Conservation (phyloP, 495 filamentous ascomycete genomes). For the Aspergillus incahuasiensis region DNA sequence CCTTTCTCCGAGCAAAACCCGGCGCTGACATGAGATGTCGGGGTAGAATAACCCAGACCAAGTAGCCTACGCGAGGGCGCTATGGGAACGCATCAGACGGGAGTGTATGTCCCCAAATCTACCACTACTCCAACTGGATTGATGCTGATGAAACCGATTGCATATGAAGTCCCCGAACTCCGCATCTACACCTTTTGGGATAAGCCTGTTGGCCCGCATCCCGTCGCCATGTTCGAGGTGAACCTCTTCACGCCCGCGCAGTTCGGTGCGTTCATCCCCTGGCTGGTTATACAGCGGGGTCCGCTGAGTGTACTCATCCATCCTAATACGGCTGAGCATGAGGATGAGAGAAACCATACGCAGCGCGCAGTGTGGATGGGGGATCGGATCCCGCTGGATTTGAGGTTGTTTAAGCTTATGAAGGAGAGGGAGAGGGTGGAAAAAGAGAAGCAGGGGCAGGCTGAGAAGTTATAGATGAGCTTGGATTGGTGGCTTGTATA, state of each 20-base stretch:
- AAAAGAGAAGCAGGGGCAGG: slow-evolving; percentile 5
- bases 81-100: slow-evolving; percentile 72
- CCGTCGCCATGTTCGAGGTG: slow-evolving; percentile 85
- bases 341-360: slow-evolving; percentile 65
- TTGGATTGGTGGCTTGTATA: neutral
- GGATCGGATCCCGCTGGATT: slow-evolving; percentile 63
- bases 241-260: slow-evolving; percentile 81
- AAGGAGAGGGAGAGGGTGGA: slow-evolving; percentile 27
- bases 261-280: slow-evolving; percentile 82
- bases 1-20: too few relatives aligned
- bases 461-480: neutral
- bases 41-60: slow-evolving; percentile 60
- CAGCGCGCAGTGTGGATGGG: slow-evolving; percentile 85
- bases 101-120: slow-evolving; percentile 55
- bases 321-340: slow-evolving; percentile 61
- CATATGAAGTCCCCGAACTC: slow-evolving; percentile 68
- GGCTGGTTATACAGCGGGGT: slow-evolving; percentile 79
- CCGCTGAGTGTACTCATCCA: slow-evolving; percentile 77
- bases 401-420: slow-evolving; percentile 51
- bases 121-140: too few relatives aligned
- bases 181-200: slow-evolving; percentile 78
- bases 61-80: slow-evolving; percentile 57
- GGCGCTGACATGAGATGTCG: too few relatives aligned
- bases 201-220: slow-evolving; percentile 74
- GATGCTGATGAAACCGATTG: neutral